These are phyloP conservation scores for Amylocystis lapponica DNA, from an alignment of 768 basidiomycete species.

Conservation along the genomic window DNA sequence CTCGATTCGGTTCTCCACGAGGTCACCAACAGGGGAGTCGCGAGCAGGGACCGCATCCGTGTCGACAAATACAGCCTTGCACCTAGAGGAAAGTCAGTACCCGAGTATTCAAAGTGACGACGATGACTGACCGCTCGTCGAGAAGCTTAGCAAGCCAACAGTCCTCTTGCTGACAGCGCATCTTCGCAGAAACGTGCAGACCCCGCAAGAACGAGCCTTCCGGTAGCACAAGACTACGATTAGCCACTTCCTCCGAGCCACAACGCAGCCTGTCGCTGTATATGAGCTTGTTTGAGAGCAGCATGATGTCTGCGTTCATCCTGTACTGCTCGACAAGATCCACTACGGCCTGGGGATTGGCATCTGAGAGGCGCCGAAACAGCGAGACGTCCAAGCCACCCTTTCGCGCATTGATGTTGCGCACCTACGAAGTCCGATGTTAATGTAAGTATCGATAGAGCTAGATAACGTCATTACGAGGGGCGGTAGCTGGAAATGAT, in stretches of 20 bases:
- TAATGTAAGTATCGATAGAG: background rate
- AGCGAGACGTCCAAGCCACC: constrained; percentile 87
- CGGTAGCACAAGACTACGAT: constrained; percentile 50
- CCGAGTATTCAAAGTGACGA: background rate
- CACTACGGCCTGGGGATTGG: constrained; percentile 80
- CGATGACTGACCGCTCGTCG: constrained; percentile 50
- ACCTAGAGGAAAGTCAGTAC: constrained; percentile 35
- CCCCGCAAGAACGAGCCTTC: constrained; percentile 35
- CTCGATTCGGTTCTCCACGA: constrained; percentile 87
- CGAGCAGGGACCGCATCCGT: constrained; percentile 76
- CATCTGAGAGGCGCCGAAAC: constrained; percentile 83
- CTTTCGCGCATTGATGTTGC: constrained; percentile 69
- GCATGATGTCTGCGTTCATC: constrained; percentile 97
- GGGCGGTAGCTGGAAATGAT: constrained; percentile 96
- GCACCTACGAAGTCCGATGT: constrained; percentile 47
- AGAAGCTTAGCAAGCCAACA: constrained; percentile 75
- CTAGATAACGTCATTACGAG: constrained; percentile 45
- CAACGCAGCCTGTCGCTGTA: constrained; percentile 75
- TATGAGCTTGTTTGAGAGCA: constrained; percentile 80
- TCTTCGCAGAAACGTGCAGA: constrained; percentile 34
- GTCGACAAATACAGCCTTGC: constrained; percentile 89
- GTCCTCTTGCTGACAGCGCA: constrained; percentile 24
- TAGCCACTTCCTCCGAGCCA: constrained; percentile 69
- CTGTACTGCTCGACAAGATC: constrained; percentile 89
- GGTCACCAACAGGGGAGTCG: constrained; percentile 80